Conservation (phyloP, 2,329 filamentous ascomycete genomes). For the Beauveria scarabaeidicola region DNA sequence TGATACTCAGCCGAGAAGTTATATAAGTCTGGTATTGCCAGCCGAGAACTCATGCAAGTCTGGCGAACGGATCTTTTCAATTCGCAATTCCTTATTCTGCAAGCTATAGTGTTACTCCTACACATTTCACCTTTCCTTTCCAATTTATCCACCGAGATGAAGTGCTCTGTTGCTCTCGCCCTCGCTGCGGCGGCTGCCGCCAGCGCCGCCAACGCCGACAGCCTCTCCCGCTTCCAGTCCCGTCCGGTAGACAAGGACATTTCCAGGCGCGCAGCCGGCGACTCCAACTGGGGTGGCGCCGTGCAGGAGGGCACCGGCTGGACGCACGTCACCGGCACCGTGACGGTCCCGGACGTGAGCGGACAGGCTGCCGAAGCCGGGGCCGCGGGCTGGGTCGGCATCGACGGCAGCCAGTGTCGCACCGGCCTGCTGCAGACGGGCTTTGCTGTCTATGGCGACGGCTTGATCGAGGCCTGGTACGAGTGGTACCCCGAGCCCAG, state of each 20-base stretch:
- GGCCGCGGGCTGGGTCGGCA: constrained; percentile 11
- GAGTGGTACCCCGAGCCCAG: constrained; percentile 9
- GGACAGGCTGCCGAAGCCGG: not conserved
- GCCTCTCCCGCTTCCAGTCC: not conserved
- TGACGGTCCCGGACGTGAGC: not conserved
- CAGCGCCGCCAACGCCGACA: not conserved
- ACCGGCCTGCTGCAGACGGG: constrained; percentile 8
- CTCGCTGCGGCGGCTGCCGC: not conserved
- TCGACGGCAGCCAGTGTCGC: constrained; percentile 1
- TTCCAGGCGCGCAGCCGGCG: not conserved
- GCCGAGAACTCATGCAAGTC: not conserved
- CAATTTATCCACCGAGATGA: not conserved
- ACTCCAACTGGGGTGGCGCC: not conserved
- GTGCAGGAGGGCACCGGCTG: constrained; percentile 7
- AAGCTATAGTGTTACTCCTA: not conserved
- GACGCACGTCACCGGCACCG: not conserved
- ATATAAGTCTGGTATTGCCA: not conserved
- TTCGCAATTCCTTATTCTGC: not conserved
- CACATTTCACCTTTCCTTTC: not conserved
- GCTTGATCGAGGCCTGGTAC: constrained; percentile 6
- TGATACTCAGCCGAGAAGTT: too few species aligned
- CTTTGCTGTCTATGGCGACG: constrained; percentile 3
- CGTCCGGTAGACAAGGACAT: not conserved
- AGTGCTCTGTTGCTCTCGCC: not conserved
- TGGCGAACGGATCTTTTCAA: not conserved